Base-by-base conservation (phyloP, 805 yeast genomes). In the Metschnikowia vanudenii region DNA sequence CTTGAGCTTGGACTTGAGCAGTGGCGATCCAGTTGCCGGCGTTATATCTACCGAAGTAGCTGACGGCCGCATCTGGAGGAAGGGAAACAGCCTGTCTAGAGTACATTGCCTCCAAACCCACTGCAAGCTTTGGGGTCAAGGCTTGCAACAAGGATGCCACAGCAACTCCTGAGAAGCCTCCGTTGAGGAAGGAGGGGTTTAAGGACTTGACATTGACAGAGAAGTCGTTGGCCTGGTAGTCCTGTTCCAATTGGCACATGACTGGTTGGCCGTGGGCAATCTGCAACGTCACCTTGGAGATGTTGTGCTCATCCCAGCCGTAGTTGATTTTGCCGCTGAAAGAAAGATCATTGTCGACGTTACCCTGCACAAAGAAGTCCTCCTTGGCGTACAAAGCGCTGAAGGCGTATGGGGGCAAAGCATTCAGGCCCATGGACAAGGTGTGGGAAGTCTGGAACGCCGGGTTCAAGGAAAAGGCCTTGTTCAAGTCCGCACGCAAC, bases 361-460 rank as follows among this genome's bases (percentile, higher is more conserved):
- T 86, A 67, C 96, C 98, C 76, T 92, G 98, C 57, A 87, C 77
- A 62, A 94, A 86, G 61, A 84, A 75, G 58, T 81, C 79, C 63
- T 92, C 97, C 52, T 85, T 82, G 52, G 95, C 97, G 68, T 82
- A 90, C 60, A 92, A 76, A 38, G 96, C 92, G 48, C 89, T 81
- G 66, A 92, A 88, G 24, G 96, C 91, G 67, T 94, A 94, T 55
- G 94, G 85, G 42, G 97, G 96, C 68, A 88, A 76, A 39, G 81
- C 80, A 55, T 84, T 82, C 47, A 95, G 85, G 40, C 98, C 98
- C 56, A 88, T 75, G 33, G 96, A 78, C 63, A 94, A 85, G 50
- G 96, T 85, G 67, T 94, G 99, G 53, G 96, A 85, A 49, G 95
- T 87, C 78, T 94, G 98, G 85, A 94, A 94, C 49, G 88, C 91